Evolutionary conservation across 1,139 yeast genomes (phyloP).

Genomic region (Taiozyma sp.): DNA sequence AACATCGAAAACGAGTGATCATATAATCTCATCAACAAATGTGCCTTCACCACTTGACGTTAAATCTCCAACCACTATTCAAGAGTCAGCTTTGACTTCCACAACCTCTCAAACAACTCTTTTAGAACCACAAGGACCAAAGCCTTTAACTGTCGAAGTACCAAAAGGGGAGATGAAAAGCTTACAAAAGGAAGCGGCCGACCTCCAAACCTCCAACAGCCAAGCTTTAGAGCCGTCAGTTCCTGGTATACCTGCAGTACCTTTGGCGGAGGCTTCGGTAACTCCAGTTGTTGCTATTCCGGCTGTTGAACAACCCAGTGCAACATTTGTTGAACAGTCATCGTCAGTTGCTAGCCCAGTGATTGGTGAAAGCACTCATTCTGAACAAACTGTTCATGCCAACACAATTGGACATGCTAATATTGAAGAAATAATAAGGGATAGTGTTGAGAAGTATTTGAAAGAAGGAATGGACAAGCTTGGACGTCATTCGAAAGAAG

Average conservation of each 20-base stretch:
- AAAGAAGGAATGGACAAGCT: slow-evolving; percentile 4
- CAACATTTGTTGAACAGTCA: neutral
- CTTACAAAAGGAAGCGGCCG: neutral
- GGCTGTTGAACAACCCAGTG: neutral
- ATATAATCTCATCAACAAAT: neutral
- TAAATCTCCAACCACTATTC: neutral
- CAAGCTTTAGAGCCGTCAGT: neutral
- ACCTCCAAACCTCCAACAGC: neutral
- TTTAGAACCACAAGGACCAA: neutral
- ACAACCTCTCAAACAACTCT: neutral
- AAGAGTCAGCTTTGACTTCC: neutral
- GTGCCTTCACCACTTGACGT: neutral
- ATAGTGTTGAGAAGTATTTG: slow-evolving; percentile 6
- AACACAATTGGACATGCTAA: neutral
- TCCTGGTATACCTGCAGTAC: too few relatives aligned
- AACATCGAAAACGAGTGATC: neutral
- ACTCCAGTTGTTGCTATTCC: neutral
- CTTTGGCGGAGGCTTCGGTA: neutral
- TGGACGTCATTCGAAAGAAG: neutral
- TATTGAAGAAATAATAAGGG: slow-evolving; percentile 5
- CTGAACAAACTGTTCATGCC: neutral
- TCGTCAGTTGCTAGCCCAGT: neutral
- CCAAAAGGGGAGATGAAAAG: neutral
- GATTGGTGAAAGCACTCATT: neutral
- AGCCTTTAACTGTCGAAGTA: neutral